Evolutionary conservation across 129 eudicot species (phyloP).

Genomic region (Arctium lappa): DNA sequence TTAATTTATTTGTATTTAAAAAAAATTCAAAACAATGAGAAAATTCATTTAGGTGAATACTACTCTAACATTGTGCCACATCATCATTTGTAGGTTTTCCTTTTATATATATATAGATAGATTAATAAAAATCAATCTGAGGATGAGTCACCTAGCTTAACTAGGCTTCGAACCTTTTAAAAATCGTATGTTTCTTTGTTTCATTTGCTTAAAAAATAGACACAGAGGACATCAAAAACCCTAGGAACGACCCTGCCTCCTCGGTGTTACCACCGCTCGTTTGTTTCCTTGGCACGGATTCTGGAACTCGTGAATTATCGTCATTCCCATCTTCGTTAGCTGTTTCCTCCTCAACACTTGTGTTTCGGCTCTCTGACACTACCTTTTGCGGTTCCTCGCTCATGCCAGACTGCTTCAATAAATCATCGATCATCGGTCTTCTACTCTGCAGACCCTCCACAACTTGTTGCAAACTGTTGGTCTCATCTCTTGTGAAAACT

Average conservation of each 20-base stretch:
- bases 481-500: neutral
- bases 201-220: no score
- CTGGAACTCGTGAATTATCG: neutral
- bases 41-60: no score
- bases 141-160: no score
- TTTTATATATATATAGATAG: no score
- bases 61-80: no score
- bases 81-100: no score
- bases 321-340: neutral
- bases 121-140: no score
- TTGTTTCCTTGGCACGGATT: neutral
- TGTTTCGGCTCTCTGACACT: neutral
- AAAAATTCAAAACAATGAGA: no score
- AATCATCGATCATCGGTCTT: conserved; percentile 11
- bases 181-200: no score
- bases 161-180: no score
- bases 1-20: no score
- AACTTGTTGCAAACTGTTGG: neutral
- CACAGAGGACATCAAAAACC: no score
- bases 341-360: neutral
- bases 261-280: neutral
- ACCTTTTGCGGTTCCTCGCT: neutral
- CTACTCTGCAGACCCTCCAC: conserved; percentile 13
- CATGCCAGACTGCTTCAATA: neutral
- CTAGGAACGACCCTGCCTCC: neutral